A percentile compares a stretch with the other conserved stretches of the same genome.
Conservation (phyloP, 2,329 filamentous ascomycete species). For the Paraphoma sp. region DNA sequence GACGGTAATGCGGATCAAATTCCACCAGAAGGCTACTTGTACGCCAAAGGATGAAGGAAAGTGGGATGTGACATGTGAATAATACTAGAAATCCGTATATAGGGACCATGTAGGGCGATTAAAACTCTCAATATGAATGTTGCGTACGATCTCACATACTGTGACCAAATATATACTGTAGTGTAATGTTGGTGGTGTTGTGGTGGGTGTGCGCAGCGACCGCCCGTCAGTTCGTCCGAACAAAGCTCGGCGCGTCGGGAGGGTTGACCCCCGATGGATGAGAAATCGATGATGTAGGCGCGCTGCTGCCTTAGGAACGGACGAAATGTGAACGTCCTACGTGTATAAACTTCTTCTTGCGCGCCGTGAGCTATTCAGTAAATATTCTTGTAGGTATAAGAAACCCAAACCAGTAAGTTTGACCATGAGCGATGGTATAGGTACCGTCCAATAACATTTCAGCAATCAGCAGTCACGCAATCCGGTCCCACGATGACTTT, state of each 20-base stretch:
- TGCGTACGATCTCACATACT: too few species aligned
- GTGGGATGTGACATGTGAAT: background rate
- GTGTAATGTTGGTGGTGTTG: too few species aligned
- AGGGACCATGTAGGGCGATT: too few species aligned
- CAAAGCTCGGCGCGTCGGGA: background rate
- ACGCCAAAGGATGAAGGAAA: background rate
- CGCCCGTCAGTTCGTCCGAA: background rate
- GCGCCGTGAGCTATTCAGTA: background rate
- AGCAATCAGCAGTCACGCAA: slow-evolving; percentile 37
- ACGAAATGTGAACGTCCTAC: slow-evolving; percentile 3
- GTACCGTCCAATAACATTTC: slow-evolving; percentile 26
- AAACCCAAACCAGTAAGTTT: slow-evolving; percentile 12
- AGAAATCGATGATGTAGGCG: slow-evolving; percentile 8
- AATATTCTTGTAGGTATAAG: background rate
- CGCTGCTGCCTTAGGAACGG: background rate
- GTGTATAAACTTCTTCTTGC: background rate
- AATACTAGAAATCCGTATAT: too few species aligned
- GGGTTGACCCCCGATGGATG: background rate
- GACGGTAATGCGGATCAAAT: slow-evolving; percentile 37
- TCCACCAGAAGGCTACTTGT: slow-evolving; percentile 1
- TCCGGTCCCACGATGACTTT: slow-evolving; percentile 29
- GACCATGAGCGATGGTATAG: slow-evolving; percentile 10
- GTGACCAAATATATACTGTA: too few species aligned
- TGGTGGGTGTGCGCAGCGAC: background rate
- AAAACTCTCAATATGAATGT: too few species aligned